phyloP scores from a whole-genome alignment of 2,329 filamentous ascomycete genomes.

The Sclerotinia spermophila region DNA sequence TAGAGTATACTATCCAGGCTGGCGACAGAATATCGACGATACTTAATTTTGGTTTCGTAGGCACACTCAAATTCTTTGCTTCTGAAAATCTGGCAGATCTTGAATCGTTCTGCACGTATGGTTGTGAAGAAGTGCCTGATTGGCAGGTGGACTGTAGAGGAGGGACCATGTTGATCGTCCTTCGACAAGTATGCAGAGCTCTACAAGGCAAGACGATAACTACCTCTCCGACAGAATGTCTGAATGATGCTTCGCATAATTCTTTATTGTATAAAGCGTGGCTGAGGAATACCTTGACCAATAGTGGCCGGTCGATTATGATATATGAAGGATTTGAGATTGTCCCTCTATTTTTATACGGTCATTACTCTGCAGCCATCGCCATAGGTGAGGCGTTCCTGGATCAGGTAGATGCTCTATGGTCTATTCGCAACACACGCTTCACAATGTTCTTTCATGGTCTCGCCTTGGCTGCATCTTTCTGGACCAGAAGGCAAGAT shows the following conservation, averaged over 20 bases:
- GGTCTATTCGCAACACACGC: slow-evolving; percentile 57
- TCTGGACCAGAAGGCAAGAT: slow-evolving; percentile 38
- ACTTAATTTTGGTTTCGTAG: slow-evolving; percentile 65
- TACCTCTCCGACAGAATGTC: slow-evolving; percentile 47
- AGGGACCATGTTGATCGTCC: slow-evolving; percentile 63
- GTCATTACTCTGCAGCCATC: slow-evolving; percentile 57
- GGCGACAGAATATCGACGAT: slow-evolving; percentile 71
- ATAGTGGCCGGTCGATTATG: slow-evolving; percentile 60
- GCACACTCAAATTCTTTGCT: slow-evolving; percentile 64
- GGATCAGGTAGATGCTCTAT: slow-evolving; percentile 48
- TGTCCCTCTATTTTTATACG: slow-evolving; percentile 59
- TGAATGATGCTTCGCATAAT: slow-evolving; percentile 67
- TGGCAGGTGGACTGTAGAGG: slow-evolving; percentile 71
- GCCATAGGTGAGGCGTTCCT: slow-evolving; percentile 52
- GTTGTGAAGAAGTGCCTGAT: slow-evolving; percentile 69
- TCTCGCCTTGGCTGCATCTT: slow-evolving; percentile 50
- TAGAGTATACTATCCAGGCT: slow-evolving; percentile 62
- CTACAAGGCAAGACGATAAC: slow-evolving; percentile 69
- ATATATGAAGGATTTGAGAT: slow-evolving; percentile 68
- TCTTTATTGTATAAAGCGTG: slow-evolving; percentile 56
- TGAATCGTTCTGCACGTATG: slow-evolving; percentile 66
- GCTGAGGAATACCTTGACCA: slow-evolving; percentile 47
- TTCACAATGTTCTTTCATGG: slow-evolving; percentile 59
- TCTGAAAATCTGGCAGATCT: slow-evolving; percentile 67
- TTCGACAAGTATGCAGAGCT: slow-evolving; percentile 64